Percentiles rank a stretch among this genome's conserved stretches.
These are phyloP conservation scores for Bruguiera gymnorhiza DNA, from an alignment of 345 rosid genomes.

Conservation along the genomic window DNA sequence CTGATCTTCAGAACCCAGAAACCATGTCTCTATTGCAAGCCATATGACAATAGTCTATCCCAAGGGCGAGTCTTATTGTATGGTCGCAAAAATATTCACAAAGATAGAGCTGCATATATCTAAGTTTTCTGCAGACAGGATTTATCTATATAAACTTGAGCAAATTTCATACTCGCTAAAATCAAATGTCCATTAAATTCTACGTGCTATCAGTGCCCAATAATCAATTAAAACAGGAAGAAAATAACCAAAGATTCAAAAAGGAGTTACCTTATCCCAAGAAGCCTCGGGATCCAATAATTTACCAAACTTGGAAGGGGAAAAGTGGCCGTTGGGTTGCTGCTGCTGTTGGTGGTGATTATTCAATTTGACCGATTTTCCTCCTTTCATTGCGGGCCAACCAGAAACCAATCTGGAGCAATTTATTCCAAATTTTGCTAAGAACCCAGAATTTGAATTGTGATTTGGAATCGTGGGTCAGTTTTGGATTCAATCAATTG, in stretches of 20 bases:
- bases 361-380: slow-evolving; percentile 28
- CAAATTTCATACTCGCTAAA: no score
- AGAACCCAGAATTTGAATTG: not conserved
- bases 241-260: not conserved
- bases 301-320: slow-evolving; percentile 63
- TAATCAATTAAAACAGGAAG: not conserved
- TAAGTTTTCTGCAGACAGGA: no score
- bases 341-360: slow-evolving; percentile 51
- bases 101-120: no score
- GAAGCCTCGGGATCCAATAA: slow-evolving; percentile 86
- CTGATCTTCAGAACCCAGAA: not conserved
- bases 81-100: no score
- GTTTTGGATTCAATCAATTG: not conserved
- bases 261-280: slow-evolving; percentile 72
- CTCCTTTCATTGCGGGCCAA: slow-evolving; percentile 28
- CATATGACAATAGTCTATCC: no score
- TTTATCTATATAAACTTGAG: no score
- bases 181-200: no score
- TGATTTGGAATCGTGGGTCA: not conserved
- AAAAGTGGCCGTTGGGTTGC: slow-evolving; percentile 60
- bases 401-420: not conserved
- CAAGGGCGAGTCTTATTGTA: no score
- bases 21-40: not conserved
- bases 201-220: not conserved
- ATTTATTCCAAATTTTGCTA: not conserved